Percentiles rank a stretch among this genome's conserved stretches.
These are phyloP conservation scores for Sphagnum fallax DNA, from an alignment of 228 moss, liverwort and hornwort species.

Conservation along the genomic window DNA sequence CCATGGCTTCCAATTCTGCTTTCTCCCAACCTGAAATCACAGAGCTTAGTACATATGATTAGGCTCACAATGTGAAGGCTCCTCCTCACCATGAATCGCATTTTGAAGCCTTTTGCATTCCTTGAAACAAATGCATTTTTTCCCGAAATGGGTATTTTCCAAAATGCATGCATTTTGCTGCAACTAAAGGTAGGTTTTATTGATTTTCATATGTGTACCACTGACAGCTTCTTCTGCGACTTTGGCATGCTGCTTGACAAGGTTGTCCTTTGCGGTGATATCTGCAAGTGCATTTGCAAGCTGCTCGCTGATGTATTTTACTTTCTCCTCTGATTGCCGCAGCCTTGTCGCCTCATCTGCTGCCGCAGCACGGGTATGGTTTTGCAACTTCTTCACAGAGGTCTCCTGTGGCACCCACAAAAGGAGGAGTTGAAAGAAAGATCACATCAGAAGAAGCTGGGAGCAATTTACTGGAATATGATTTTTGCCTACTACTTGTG, in stretches of 20 bases:
- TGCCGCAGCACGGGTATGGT: slow-evolving; percentile 34
- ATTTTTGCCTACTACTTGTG: too few relatives aligned
- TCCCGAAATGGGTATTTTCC: not conserved
- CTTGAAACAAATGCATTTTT: not conserved
- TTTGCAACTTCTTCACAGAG: not conserved
- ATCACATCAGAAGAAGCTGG: too few relatives aligned
- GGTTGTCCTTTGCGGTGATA: slow-evolving; percentile 70
- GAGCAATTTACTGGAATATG: too few relatives aligned
- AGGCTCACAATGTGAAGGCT: not conserved
- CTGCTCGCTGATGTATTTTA: slow-evolving; percentile 43
- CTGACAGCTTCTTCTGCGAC: slow-evolving; percentile 93
- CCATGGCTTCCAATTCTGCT: slow-evolving; percentile 52
- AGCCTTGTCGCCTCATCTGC: slow-evolving; percentile 56
- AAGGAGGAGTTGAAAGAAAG: too few relatives aligned
- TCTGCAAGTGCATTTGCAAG: slow-evolving; percentile 57
- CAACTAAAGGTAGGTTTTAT: not conserved
- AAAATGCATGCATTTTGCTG: not conserved
- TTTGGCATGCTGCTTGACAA: slow-evolving; percentile 85
- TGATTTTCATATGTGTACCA: slow-evolving; percentile 15
- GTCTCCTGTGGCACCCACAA: too few relatives aligned
- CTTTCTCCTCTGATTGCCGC: slow-evolving; percentile 59
- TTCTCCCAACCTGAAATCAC: slow-evolving; percentile 47
- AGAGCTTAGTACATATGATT: too few relatives aligned
- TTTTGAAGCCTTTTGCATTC: not conserved
- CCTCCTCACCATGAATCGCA: not conserved